Conservation (phyloP, 2,329 filamentous ascomycete species). For the Aureobasidium sp. region DNA sequence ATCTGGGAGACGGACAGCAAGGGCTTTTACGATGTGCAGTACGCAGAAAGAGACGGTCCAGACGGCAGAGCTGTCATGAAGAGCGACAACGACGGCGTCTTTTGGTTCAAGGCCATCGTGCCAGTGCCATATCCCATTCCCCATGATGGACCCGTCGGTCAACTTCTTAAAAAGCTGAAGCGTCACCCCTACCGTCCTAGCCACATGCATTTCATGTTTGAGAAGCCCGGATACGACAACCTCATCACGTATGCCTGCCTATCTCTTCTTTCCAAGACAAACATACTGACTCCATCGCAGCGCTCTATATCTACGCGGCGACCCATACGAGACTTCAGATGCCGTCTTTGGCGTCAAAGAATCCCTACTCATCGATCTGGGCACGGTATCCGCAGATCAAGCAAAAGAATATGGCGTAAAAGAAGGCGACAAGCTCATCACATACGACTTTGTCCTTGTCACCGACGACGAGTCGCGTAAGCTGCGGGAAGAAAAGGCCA, state of each 20-base stretch:
- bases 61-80: slow-evolving; percentile 67
- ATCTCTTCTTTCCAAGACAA: neutral
- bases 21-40: slow-evolving; percentile 79
- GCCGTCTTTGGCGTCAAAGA: slow-evolving; percentile 84
- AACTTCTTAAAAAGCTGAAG: slow-evolving; percentile 57
- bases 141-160: slow-evolving; percentile 74
- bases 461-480: slow-evolving; percentile 60
- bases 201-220: slow-evolving; percentile 87
- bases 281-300: slow-evolving; percentile 35
- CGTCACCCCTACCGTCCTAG: slow-evolving; percentile 72
- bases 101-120: slow-evolving; percentile 80
- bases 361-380: slow-evolving; percentile 63
- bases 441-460: slow-evolving; percentile 71
- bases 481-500: slow-evolving; percentile 60
- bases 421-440: slow-evolving; percentile 49
- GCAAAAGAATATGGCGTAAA: slow-evolving; percentile 55
- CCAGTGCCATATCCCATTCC: slow-evolving; percentile 84
- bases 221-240: slow-evolving; percentile 69
- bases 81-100: slow-evolving; percentile 63
- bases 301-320: slow-evolving; percentile 68
- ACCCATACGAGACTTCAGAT: slow-evolving; percentile 76
- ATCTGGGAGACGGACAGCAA: slow-evolving; percentile 79
- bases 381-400: slow-evolving; percentile 45
- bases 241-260: slow-evolving; percentile 64
- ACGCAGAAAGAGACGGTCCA: slow-evolving; percentile 54